Base-by-base conservation (phyloP, 371 early-diverging fungal species). In the Rhizomucor miehei region DNA sequence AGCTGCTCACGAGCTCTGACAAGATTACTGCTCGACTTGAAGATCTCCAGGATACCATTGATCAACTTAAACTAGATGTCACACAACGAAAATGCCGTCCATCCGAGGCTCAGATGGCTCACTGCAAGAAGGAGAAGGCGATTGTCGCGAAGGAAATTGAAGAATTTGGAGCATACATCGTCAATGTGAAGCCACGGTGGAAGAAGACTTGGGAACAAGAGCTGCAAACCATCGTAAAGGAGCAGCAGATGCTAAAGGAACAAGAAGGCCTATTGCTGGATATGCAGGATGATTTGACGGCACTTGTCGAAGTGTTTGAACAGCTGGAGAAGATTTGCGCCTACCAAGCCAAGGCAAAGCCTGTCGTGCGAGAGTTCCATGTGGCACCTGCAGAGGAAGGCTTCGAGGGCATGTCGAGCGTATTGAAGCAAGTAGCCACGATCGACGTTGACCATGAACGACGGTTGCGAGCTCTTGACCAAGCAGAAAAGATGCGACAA, bases 131-230 rank as follows among this genome's bases (percentile, higher is more conserved):
- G 16, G 86, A 88, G 47, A 79, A 82, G n/a, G 70, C 66, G 17
- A 69, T 69, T 11, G 63, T 90, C n/a, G 69, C 59, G 0, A 44
- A 65, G 4, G 86, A 82, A 24, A 81, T 86, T 39, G 71, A 73
- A 17, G 75, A 79, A 35, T 81, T 89, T 37, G 63, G 77, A 9
- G 61, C 68, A 23, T 88, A 80, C 44, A 82, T 92, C 52, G 71
- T 73, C 45, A 75, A 82, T 12, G 77, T 86, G 5, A 79, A 85
- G 24, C 84, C 90, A 13, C 69, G 73, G 4, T 92, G 92, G 92
- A 91, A 91, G 58, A 86, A 83, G 70, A 87, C 87, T 0, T 92
- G 91, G 91, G 90, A 90, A 54, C 80, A 80, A 12, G 92, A 91
- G 61, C 66, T 92, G 35, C 87, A 92, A 54, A 85, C 80, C 21